A percentile compares a stretch with the other conserved stretches of the same genome.
These are phyloP conservation scores for Leccinum fuscescens DNA, from an alignment of 1,284 basidiomycete species.

Conservation along the genomic window DNA sequence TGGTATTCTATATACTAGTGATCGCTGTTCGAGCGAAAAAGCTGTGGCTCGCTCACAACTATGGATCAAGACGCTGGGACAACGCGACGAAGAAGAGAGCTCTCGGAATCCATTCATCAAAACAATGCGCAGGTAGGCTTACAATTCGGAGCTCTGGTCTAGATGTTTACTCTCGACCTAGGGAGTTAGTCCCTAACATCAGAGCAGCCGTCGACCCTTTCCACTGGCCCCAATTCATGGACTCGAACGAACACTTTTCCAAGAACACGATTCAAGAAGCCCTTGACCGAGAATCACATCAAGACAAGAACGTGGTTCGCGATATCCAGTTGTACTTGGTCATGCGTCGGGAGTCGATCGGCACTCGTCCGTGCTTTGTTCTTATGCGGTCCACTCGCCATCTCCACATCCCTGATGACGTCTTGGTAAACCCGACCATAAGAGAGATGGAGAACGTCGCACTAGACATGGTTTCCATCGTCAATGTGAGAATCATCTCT, in stretches of 20 bases:
- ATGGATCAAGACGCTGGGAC: slow-evolving; percentile 26
- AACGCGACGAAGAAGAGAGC: slow-evolving; percentile 15
- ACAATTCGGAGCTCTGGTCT: background rate
- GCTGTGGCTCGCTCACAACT: slow-evolving; percentile 16
- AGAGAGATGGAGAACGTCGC: slow-evolving; percentile 30
- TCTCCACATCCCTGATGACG: slow-evolving; percentile 26
- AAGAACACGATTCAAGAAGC: slow-evolving; percentile 26
- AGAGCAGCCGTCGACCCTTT: slow-evolving; percentile 25
- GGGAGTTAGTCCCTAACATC: slow-evolving; percentile 27
- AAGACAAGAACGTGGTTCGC: slow-evolving; percentile 10
- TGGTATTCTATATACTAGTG: slow-evolving; percentile 11
- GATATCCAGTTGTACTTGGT: slow-evolving; percentile 30
- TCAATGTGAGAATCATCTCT: slow-evolving; percentile 20
- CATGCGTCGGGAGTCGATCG: slow-evolving; percentile 29
- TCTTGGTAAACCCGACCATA: slow-evolving; percentile 23
- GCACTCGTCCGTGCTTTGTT: slow-evolving; percentile 29
- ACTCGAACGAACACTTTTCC: slow-evolving; percentile 21
- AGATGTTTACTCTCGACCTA: slow-evolving; percentile 6
- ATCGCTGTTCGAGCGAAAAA: slow-evolving; percentile 23
- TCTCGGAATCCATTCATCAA: slow-evolving; percentile 21
- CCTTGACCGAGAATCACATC: slow-evolving; percentile 25
- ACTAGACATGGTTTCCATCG: slow-evolving; percentile 30
- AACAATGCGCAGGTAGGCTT: slow-evolving; percentile 24
- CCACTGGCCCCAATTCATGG: slow-evolving; percentile 31
- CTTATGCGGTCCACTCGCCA: slow-evolving; percentile 30